Base-by-base conservation (phyloP, 208 protist species). In the Wallacemonas sp. region DNA sequence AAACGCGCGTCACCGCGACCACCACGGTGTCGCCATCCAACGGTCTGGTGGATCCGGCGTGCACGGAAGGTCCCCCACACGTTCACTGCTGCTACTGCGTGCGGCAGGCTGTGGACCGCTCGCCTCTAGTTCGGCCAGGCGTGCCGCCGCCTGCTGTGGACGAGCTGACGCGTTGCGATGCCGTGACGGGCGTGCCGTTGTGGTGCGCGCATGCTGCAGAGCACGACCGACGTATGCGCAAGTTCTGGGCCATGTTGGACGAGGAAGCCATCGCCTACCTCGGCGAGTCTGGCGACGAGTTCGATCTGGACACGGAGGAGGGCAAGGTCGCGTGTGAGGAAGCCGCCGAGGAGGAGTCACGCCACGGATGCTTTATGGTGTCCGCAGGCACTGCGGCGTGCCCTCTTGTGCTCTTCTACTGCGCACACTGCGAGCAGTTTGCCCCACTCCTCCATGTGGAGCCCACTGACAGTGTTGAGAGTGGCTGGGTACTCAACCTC, bases 61-160 rank as follows among this genome's bases (percentile, higher is more conserved):
- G 57, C 21, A 9, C n/a, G 14, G 34, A 66, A 9, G 61, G 55
- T 19, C 69, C 65, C 16, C 75, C 75, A 2, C 75, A 80, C 61
- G 68, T 90, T 0, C 80, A 85, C 56, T 88, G 82, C 61, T 70
- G 78, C 2, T 78, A 70, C 62, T 90, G 83, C 63, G 66, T 87
- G 19, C 69, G 63, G 6, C 46, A 36, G 9, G 61, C 48, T 2
- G 36, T 76, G 8, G 62, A 71, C 1, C n/a, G 4, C 9, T 26
- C 43, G n/a, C 38, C 61, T 11, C 24, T 68, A 2, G 66, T 36
- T 36, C 38, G 16, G n/a, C 46, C 58, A 14, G 71, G 70, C 17
- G 71, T 69, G 36, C 61, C 72, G 29, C 76, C 67, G 34, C 71
- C 71, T 2, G 49, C 76, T 14, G 76, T 81, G 6, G 62, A 41